Conservation (phyloP, 2,329 filamentous ascomycete species). For the Alternaria postmessia region DNA sequence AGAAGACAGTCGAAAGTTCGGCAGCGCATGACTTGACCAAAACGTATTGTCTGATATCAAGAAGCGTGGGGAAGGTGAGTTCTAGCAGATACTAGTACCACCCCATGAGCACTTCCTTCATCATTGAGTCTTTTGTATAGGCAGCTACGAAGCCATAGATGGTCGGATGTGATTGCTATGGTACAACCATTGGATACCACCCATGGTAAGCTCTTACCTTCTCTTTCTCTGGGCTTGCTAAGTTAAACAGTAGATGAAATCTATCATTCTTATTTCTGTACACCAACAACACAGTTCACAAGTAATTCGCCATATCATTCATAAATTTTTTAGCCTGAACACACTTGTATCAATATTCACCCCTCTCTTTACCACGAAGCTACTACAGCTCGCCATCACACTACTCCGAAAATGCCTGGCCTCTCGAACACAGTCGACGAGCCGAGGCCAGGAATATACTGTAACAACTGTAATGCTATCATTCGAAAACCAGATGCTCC, state of each 20-base stretch:
- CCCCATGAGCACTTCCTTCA: background rate
- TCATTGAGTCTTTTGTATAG: background rate
- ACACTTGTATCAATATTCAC: background rate
- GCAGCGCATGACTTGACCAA: background rate
- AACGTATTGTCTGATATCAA: background rate
- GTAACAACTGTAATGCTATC: background rate
- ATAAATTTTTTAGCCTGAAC: background rate
- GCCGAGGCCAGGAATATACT: background rate
- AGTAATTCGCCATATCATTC: background rate
- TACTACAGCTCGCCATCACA: background rate
- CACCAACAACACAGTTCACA: background rate
- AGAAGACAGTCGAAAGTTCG: background rate
- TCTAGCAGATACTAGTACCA: background rate
- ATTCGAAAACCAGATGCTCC: background rate
- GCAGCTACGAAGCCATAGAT: background rate
- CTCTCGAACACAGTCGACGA: background rate
- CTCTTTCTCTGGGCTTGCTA: background rate
- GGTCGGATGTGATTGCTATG: background rate
- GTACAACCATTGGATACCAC: background rate
- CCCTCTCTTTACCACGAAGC: background rate
- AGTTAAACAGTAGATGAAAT: background rate
- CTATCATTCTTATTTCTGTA: background rate
- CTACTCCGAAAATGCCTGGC: background rate
- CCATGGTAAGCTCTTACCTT: background rate
- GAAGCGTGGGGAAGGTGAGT: background rate